phyloP scores from a whole-genome alignment of 768 basidiomycete species.

The Lactifluus rugatus region DNA sequence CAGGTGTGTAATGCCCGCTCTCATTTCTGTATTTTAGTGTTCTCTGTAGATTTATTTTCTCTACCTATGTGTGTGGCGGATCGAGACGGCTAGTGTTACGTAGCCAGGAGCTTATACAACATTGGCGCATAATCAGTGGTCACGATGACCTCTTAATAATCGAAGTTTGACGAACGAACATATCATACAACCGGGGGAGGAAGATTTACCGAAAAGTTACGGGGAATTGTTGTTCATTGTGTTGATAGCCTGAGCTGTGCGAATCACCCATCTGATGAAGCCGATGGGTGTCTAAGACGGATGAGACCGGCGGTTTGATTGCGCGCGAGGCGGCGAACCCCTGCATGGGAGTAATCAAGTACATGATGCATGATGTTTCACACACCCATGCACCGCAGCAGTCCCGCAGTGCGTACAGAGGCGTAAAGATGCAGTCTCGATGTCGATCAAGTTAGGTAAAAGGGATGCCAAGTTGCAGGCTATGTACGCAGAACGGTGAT shows the following conservation, averaged over 20 bases:
- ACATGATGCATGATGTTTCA: neutral
- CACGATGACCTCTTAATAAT: neutral
- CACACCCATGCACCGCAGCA: neutral
- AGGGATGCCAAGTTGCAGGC: neutral
- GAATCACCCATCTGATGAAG: neutral
- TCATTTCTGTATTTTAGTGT: constrained; percentile 8
- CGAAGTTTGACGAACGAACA: neutral
- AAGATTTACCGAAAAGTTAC: neutral
- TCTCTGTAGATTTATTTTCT: constrained; percentile 9
- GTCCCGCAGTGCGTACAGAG: neutral
- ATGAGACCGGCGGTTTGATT: neutral
- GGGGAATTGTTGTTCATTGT: neutral
- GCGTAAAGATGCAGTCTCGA: neutral
- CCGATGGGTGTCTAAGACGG: neutral
- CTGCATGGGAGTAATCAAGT: no score
- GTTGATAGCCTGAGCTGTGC: neutral
- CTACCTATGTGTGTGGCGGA: neutral
- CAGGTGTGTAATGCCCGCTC: neutral
- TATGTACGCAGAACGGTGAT: neutral
- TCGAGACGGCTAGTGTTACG: neutral
- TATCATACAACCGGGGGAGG: neutral
- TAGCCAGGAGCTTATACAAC: neutral
- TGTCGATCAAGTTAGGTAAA: neutral
- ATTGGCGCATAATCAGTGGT: neutral
- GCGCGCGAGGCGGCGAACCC: neutral